Evolutionary conservation across 1,139 yeast genomes (phyloP).

Genomic region (Nakaseomyces kungkrabaensis): DNA sequence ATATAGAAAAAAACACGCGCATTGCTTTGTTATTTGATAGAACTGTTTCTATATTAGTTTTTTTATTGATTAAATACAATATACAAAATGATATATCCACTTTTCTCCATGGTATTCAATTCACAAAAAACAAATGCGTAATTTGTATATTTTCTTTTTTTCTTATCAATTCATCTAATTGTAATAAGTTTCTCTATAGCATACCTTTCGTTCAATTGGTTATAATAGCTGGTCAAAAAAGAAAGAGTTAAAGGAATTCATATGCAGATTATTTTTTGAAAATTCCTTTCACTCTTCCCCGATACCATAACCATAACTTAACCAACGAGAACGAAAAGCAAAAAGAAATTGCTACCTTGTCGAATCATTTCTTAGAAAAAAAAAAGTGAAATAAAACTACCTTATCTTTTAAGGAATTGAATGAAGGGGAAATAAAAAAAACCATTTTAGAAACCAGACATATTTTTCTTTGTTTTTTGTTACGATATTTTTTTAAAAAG

Average conservation of each 20-base stretch:
- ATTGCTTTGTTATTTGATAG: neutral
- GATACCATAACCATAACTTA: no score
- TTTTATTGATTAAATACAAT: constrained; percentile 9
- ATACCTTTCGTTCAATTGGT: neutral
- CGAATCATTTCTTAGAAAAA: no score
- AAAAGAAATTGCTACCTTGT: no score
- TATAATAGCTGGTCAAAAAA: neutral
- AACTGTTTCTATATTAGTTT: constrained; percentile 7
- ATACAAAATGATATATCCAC: constrained; percentile 6
- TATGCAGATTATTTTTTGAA: neutral
- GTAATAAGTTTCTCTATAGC: no score
- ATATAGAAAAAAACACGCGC: no score
- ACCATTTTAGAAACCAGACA: constrained; percentile 3
- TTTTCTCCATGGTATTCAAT: neutral
- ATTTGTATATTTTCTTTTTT: neutral
- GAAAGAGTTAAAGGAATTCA: neutral
- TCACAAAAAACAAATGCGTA: neutral
- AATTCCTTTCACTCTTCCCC: neutral
- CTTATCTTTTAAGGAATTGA: neutral
- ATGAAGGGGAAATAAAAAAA: neutral
- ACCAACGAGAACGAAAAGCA: no score
- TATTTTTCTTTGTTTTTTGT: neutral
- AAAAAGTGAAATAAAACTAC: no score
- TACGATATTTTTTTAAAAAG: neutral
- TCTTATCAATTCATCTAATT: neutral